Evolutionary conservation across 352 stramenopile species (phyloP).

Genomic region (Phytopythium mirpurense): DNA sequence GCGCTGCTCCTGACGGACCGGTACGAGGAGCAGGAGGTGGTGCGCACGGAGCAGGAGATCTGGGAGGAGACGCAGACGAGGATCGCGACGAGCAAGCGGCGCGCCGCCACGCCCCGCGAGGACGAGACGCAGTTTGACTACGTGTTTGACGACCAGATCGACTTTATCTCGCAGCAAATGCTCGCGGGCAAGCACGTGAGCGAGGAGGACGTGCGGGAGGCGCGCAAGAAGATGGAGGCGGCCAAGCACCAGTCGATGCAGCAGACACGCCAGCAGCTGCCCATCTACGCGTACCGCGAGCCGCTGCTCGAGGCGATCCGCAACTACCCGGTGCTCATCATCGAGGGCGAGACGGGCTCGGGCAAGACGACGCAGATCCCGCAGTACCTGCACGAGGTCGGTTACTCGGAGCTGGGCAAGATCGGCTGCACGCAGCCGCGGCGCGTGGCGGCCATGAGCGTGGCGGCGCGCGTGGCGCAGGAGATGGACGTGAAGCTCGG

Average conservation of each 20-base stretch:
- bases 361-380: constrained; percentile 99
- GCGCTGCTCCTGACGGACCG: constrained; percentile 82
- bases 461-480: constrained; percentile 97
- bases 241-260: constrained; percentile 94
- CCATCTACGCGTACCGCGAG: constrained; percentile 97
- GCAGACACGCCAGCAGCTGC: constrained; percentile 93
- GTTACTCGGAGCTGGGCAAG: constrained; percentile 96
- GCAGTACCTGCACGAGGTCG: constrained; percentile 89
- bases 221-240: constrained; percentile 64
- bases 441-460: constrained; percentile 98
- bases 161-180: constrained; percentile 96
- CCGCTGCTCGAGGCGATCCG: constrained; percentile 97
- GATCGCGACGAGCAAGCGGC: constrained; percentile 59
- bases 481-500: constrained; percentile 98
- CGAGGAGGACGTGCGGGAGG: constrained; percentile 69
- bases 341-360: constrained; percentile 91
- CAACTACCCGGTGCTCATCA: constrained; percentile 89
- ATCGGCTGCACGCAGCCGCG: constrained; percentile 95
- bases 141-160: constrained; percentile 98
- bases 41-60: constrained; percentile 97
- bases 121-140: constrained; percentile 93
- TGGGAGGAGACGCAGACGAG: constrained; percentile 97
- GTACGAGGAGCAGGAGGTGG: constrained; percentile 90
- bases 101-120: constrained; percentile 11
- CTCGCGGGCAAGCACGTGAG: constrained; percentile 81